Percentiles rank a stretch among this genome's conserved stretches.
phyloP scores from a whole-genome alignment of 371 early-diverging fungal genomes.

The Cokeromyces recurvatus region DNA sequence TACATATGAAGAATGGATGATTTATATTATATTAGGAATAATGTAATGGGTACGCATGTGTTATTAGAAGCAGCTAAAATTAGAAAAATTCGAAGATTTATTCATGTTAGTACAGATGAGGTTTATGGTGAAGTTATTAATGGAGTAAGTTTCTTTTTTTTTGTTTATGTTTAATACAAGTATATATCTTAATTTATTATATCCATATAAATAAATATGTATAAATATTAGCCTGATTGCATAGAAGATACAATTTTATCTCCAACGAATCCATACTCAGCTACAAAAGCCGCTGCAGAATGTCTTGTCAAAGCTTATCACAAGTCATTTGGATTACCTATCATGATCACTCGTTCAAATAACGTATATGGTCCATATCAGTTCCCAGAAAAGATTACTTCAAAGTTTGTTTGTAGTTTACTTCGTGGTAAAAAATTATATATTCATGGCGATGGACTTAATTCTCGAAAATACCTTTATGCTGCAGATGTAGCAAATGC shows the following conservation, averaged over 20 bases:
- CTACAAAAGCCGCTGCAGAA: slow-evolving; percentile 89
- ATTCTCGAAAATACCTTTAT: slow-evolving; percentile 77
- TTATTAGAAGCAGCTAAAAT: slow-evolving; percentile 76
- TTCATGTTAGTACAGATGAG: slow-evolving; percentile 86
- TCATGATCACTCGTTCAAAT: slow-evolving; percentile 80
- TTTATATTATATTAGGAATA: slow-evolving; percentile 41
- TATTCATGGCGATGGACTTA: slow-evolving; percentile 79
- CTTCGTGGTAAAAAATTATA: slow-evolving; percentile 56
- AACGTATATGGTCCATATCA: slow-evolving; percentile 87
- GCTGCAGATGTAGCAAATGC: slow-evolving; percentile 77
- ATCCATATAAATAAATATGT: no score
- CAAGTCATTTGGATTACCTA: slow-evolving; percentile 77
- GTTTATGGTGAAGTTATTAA: slow-evolving; percentile 81
- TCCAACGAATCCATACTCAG: slow-evolving; percentile 86
- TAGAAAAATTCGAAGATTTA: slow-evolving; percentile 54
- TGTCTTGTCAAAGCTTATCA: slow-evolving; percentile 77
- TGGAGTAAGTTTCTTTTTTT: no score
- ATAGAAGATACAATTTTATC: slow-evolving; percentile 66
- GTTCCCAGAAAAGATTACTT: slow-evolving; percentile 87
- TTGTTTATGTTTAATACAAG: no score
- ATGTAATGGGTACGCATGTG: slow-evolving; percentile 86
- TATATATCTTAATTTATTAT: no score
- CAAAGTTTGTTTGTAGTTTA: slow-evolving; percentile 81
- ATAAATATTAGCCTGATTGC: slow-evolving; percentile 52
- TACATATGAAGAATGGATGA: neutral